Conservation (phyloP, 768 basidiomycete genomes). For the Lentinula edodes region DNA sequence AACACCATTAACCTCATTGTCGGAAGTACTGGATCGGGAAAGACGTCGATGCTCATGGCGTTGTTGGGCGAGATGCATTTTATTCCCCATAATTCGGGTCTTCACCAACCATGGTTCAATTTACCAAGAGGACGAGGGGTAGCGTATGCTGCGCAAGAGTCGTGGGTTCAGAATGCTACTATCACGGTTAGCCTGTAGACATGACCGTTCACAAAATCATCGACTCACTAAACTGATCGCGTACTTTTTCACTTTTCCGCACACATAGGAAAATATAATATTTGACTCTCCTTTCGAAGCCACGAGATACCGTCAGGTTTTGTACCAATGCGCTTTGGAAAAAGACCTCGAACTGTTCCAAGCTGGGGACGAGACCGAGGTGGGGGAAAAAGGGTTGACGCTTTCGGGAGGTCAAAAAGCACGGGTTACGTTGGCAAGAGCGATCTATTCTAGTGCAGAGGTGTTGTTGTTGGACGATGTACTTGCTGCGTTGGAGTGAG, state of each 20-base stretch:
- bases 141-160: constrained; percentile 79
- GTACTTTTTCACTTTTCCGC: not conserved
- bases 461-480: constrained; percentile 29
- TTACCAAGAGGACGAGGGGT: constrained; percentile 68
- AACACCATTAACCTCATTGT: constrained; percentile 52
- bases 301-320: constrained; percentile 68
- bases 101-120: constrained; percentile 50
- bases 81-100: constrained; percentile 36
- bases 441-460: constrained; percentile 44
- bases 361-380: constrained; percentile 67
- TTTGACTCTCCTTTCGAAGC: constrained; percentile 77
- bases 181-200: constrained; percentile 38
- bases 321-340: constrained; percentile 70
- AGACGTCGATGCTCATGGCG: constrained; percentile 64
- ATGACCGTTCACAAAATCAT: not conserved
- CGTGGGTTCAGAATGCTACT: constrained; percentile 81
- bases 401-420: constrained; percentile 44
- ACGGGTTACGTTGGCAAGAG: constrained; percentile 35
- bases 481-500: constrained; percentile 20
- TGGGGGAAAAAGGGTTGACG: constrained; percentile 59
- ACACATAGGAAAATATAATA: constrained; percentile 63
- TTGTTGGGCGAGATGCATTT: constrained; percentile 69
- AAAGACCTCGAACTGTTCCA: constrained; percentile 65
- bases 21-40: constrained; percentile 36
- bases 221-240: not conserved